A percentile compares a stretch with the other conserved stretches of the same genome.
These are phyloP conservation scores for Urochloa ruziziensis DNA, from an alignment of 176 grass and related monocot genomes.

Conservation along the genomic window DNA sequence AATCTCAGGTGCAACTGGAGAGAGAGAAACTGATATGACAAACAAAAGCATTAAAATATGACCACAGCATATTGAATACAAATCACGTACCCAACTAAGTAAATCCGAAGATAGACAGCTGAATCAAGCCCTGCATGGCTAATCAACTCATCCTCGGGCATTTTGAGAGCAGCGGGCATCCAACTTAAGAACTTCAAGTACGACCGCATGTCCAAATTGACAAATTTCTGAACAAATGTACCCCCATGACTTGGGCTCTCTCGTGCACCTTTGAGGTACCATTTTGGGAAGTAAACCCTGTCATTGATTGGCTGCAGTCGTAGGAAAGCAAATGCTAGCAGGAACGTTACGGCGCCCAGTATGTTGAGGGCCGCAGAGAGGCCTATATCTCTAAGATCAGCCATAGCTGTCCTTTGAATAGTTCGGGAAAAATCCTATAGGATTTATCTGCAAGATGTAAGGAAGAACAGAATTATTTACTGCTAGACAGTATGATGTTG, in stretches of 20 bases:
- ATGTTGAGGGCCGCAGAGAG: slow-evolving; percentile 90
- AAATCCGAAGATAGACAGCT: slow-evolving; percentile 93
- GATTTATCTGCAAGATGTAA: slow-evolving; percentile 27
- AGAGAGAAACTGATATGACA: slow-evolving; percentile 12
- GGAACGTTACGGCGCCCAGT: slow-evolving; percentile 59
- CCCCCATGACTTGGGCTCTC: slow-evolving; percentile 71
- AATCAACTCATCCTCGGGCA: slow-evolving; percentile 97
- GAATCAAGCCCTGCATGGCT: slow-evolving; percentile 97
- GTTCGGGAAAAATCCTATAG: slow-evolving; percentile 14
- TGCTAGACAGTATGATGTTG: background rate
- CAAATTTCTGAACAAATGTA: slow-evolving; percentile 73
- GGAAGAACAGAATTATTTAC: slow-evolving; percentile 23
- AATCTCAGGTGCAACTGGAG: slow-evolving; percentile 3
- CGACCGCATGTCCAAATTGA: slow-evolving; percentile 87
- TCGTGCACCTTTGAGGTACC: slow-evolving; percentile 96
- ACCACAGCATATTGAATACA: slow-evolving; percentile 3
- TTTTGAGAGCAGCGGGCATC: slow-evolving; percentile 92
- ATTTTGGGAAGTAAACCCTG: slow-evolving; percentile 98
- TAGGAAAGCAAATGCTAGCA: slow-evolving; percentile 88
- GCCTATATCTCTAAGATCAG: slow-evolving; percentile 73
- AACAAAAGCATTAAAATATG: slow-evolving; percentile 23
- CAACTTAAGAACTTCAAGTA: slow-evolving; percentile 93
- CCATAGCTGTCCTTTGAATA: slow-evolving; percentile 56
- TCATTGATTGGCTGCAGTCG: slow-evolving; percentile 98
- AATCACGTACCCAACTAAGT: slow-evolving; percentile 72